Evolutionary conservation across 108 stramenopile genomes (phyloP), one percentile per base, ranked within the genome.

Genomic region (Hondaea fermentalgiana): DNA sequence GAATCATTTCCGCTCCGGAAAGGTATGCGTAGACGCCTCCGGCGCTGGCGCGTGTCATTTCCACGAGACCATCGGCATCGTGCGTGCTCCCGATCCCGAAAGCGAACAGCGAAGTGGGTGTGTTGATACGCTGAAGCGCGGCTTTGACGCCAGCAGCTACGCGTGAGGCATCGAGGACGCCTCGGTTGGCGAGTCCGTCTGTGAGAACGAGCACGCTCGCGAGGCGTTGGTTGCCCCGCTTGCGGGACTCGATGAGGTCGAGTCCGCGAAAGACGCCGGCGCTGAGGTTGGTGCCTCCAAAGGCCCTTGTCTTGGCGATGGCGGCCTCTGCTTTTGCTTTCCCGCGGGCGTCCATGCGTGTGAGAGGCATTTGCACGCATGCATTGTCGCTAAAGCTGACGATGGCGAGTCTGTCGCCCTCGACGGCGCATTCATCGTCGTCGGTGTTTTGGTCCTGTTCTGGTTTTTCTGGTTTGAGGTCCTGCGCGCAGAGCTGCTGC

Each of bases 351-450:
- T 83, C 28, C 76, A 83, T 83, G 4, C 51, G n/a, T 16, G 76
- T 83, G 76, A 83, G 51, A 1, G 76, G 76, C 45, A 83, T 1
- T 6, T 25, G n/a, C 16, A 83, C 76, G n/a, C 28, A 25, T 3
- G 76, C 76, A 12, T 83, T 28, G 76, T 83, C 76, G n/a, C 23
- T 28, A 83, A 83, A 83, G 51, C 49, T 83, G 76, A 83, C 76
- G 25, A 83, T 28, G 49, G 49, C 45, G 25, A 83, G 51, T 47
- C 76, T 47, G 51, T 83, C 76, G n/a, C 49, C 49, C 45, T 47
- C 76, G 0, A 35, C 35, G 35, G 35, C 35, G 35, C 35, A 0
- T 35, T 35, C 35, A 35, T 35, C 35, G 35, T 35, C 35, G 35
- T 35, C 35, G 0, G 35, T 35, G 35, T 35, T 35, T 35, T 35